Base-by-base conservation (phyloP, 148 eudicot species). In the Heliamphora exappendiculata region DNA sequence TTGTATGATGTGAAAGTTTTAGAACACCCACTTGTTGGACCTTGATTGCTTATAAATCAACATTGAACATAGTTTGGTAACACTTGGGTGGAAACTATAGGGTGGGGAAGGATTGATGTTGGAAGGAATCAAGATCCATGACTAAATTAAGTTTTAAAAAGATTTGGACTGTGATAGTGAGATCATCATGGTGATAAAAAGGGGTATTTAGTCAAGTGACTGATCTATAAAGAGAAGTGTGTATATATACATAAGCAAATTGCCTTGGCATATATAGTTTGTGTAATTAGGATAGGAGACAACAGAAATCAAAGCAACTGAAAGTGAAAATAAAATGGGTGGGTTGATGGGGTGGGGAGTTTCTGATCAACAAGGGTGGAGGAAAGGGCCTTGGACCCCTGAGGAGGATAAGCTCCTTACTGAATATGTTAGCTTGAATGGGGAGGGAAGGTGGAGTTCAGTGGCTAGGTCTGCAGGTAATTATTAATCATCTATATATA, bases 381-480 rank as follows among this genome's bases (percentile, higher is more conserved):
- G 91, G 79, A 88, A 86, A 73, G 89, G 91, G n/a, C 91, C 91
- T 37, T 88, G 91, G 91, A 88, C 86, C 22, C 87, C 85, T 20
- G 89, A 86, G 63, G 89, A 88, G 41, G 89, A 84, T 75, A 86
- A 84, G 76, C 64, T 86, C 28, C 87, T 86, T 17, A 14, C 69
- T 45, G 82, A 85, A 24, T 81, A 85, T 80, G 84, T 87, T 24
- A 76, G 60, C 70, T 67, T 64, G 69, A 78, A 85, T 81, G 88
- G 90, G 1, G 90, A 87, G 58, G 90, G 88, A 3, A 47, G 88
- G 58, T 87, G 90, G 91, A 86, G 86, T 66, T 84, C 80, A n/a
- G 91, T 87, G 13, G 74, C 88, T 36, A 83, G 81, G 57, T 79
- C 78, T 60, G 73, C 90, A 81, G 90, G 90, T 87, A 78, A 47